Conservation (phyloP, 371 early-diverging fungal genomes). For the Aphelidium insulamus region DNA sequence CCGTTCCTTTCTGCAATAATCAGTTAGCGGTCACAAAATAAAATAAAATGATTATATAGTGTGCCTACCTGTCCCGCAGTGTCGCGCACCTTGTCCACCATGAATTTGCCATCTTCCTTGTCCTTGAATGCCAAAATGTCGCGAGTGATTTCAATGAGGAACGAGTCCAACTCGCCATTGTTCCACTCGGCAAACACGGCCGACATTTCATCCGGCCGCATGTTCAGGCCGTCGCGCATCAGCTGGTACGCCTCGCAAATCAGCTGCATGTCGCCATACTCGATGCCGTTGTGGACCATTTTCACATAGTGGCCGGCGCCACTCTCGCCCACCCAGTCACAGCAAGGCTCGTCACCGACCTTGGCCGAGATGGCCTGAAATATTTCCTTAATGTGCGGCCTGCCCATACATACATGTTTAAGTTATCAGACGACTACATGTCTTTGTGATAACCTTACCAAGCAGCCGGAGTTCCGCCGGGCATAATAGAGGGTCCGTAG, state of each 20-base stretch:
- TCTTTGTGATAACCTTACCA: conserved; percentile 26
- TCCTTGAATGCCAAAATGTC: conserved; percentile 84
- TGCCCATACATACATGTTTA: conserved; percentile 3
- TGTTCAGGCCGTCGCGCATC: conserved; percentile 59
- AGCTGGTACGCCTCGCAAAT: conserved; percentile 91
- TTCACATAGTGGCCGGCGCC: conserved; percentile 99
- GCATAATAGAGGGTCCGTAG: conserved; percentile 95
- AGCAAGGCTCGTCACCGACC: conserved; percentile 78
- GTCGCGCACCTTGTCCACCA: conserved; percentile 90
- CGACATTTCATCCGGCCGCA: conserved; percentile 66
- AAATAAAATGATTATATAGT: conserved; percentile 4
- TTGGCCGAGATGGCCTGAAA: conserved; percentile 89
- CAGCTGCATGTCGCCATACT: conserved; percentile 99
- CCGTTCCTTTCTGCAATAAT: conserved; percentile 78
- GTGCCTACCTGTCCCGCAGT: conserved; percentile 64
- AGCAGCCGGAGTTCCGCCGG: conserved; percentile 81
- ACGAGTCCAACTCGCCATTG: conserved; percentile 84
- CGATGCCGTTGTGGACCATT: conserved; percentile 99
- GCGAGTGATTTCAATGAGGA: conserved; percentile 86
- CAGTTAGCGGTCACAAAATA: not conserved
- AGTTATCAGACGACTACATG: not conserved
- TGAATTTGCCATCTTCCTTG: conserved; percentile 40
- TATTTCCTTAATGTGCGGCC: conserved; percentile 68
- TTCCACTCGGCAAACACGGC: conserved; percentile 81
- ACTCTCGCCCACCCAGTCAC: conserved; percentile 96